phyloP scores from a whole-genome alignment of 1,284 basidiomycete species.

The Tilletia indica region DNA sequence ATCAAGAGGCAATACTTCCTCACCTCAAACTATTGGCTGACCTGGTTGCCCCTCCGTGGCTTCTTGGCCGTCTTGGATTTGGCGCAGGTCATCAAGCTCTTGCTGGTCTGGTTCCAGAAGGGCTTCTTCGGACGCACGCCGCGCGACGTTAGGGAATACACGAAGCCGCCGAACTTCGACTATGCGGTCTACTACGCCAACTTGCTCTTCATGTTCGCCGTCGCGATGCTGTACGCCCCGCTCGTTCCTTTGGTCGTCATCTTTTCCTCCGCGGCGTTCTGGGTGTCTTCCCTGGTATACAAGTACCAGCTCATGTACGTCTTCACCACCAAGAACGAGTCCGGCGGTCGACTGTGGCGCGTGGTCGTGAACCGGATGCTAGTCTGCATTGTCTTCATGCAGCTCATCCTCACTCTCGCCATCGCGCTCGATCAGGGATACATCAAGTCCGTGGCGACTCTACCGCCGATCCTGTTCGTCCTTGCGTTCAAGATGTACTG shows the following conservation, averaged over 20 bases:
- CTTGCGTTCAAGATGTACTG: conserved; percentile 51
- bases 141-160: conserved; percentile 91
- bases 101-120: conserved; percentile 80
- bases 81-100: conserved; percentile 86
- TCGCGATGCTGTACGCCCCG: conserved; percentile 50
- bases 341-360: conserved; percentile 54
- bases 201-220: conserved; percentile 49
- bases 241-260: conserved; percentile 48
- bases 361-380: conserved; percentile 51
- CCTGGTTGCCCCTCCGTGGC: conserved; percentile 68
- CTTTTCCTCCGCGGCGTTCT: conserved; percentile 45
- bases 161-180: conserved; percentile 87
- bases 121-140: conserved; percentile 86
- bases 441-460: conserved; percentile 24
- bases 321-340: conserved; percentile 53
- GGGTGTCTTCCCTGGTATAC: conserved; percentile 47
- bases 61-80: conserved; percentile 92
- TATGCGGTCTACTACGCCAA: conserved; percentile 76
- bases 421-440: conserved; percentile 33
- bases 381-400: conserved; percentile 51
- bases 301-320: conserved; percentile 57
- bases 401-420: conserved; percentile 47
- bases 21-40: conserved; percentile 53
- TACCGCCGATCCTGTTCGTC: conserved; percentile 48
- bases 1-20: conserved; percentile 48